Evolutionary conservation across 306 rosid genomes (phyloP).

Genomic region (Heteromeles arbutifolia): DNA sequence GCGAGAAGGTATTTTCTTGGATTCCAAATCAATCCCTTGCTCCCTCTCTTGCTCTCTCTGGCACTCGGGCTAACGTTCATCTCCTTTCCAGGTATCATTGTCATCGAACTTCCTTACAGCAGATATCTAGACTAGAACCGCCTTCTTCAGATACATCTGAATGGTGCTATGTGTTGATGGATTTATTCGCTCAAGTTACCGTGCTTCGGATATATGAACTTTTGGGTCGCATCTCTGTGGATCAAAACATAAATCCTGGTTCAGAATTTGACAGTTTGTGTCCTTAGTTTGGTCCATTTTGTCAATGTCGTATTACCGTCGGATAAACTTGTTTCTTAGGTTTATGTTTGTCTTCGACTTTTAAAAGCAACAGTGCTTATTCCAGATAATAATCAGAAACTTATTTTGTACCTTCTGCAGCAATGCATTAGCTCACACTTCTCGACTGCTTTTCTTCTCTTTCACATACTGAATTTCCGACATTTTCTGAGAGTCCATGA

Average conservation of each 20-base stretch:
- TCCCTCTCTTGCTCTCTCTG: not conserved
- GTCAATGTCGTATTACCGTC: not conserved
- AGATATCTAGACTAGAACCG: slow-evolving; percentile 37
- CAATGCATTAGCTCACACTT: not conserved
- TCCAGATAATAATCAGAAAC: not conserved
- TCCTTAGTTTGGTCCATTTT: not conserved
- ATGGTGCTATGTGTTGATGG: not conserved
- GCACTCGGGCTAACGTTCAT: not conserved
- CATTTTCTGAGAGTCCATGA: not conserved
- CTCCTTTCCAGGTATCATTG: slow-evolving; percentile 51
- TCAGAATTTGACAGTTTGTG: not conserved
- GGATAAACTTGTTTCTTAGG: not conserved
- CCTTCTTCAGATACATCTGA: not conserved
- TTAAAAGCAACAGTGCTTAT: not conserved
- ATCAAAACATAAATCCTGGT: not conserved
- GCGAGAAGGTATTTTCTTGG: slow-evolving; percentile 66
- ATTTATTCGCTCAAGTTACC: not conserved
- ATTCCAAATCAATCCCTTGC: not conserved
- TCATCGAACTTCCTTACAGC: slow-evolving; percentile 70
- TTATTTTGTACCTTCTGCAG: not conserved
- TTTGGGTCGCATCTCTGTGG: not conserved
- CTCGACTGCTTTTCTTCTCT: not conserved
- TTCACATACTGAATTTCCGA: not conserved
- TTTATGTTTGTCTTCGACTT: not conserved
- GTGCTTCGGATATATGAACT: not conserved